Percentiles rank a stretch among this genome's conserved stretches.
Conservation (phyloP, 2,329 filamentous ascomycete species). For the Alternaria consortialis region DNA sequence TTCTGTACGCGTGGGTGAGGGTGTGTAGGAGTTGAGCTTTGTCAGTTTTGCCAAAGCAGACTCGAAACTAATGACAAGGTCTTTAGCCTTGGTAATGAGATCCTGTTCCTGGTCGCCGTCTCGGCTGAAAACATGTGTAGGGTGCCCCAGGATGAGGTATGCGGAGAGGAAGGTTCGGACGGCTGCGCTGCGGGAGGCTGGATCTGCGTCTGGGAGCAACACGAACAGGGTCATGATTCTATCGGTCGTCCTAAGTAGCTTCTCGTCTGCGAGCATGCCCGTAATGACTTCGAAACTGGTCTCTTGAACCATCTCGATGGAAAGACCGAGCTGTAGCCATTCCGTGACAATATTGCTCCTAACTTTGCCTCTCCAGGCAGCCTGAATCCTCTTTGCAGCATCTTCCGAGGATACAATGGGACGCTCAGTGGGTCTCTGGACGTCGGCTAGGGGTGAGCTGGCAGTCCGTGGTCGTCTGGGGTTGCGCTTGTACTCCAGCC, state of each 20-base stretch:
- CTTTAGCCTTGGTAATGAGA: slow-evolving; percentile 78
- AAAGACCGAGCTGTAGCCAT: slow-evolving; percentile 73
- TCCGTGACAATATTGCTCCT: slow-evolving; percentile 69
- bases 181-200: slow-evolving; percentile 69
- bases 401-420: slow-evolving; percentile 64
- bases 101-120: slow-evolving; percentile 75
- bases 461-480: slow-evolving; percentile 66
- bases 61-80: slow-evolving; percentile 81
- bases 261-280: slow-evolving; percentile 71
- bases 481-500: slow-evolving; percentile 64
- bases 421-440: slow-evolving; percentile 42
- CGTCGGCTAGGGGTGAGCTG: slow-evolving; percentile 60
- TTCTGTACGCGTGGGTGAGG: slow-evolving; percentile 69
- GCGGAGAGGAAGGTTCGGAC: slow-evolving; percentile 81
- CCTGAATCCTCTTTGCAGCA: slow-evolving; percentile 73
- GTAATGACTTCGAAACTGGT: slow-evolving; percentile 80
- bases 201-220: slow-evolving; percentile 66
- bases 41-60: slow-evolving; percentile 73
- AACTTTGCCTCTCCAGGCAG: slow-evolving; percentile 71
- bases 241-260: slow-evolving; percentile 71
- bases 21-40: slow-evolving; percentile 71
- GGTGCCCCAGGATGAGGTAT: slow-evolving; percentile 81
- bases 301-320: slow-evolving; percentile 73
- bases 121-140: slow-evolving; percentile 78
- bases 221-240: slow-evolving; percentile 75